These are phyloP conservation scores for Lactarius vividus DNA, from an alignment of 768 basidiomycete species.

Conservation along the genomic window DNA sequence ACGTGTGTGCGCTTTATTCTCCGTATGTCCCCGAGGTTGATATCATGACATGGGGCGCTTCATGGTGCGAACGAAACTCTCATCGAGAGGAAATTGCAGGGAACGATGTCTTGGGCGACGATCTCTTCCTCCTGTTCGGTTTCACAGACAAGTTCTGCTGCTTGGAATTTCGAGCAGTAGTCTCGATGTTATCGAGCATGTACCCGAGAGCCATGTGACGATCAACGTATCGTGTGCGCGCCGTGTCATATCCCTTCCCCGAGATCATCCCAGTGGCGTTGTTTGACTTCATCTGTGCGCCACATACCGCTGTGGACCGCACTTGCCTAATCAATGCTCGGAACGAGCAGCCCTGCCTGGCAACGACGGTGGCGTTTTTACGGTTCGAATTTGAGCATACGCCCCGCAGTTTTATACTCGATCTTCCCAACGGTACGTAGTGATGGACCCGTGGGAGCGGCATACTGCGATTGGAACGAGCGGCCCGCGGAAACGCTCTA, in stretches of 20 bases:
- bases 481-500: not conserved
- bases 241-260: not conserved
- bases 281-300: not conserved
- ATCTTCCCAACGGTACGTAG: not conserved
- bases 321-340: not conserved
- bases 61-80: too few species aligned
- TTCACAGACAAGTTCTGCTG: constrained; percentile 5
- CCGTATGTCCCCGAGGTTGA: too few species aligned
- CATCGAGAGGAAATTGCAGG: not conserved
- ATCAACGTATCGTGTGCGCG: not conserved
- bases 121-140: not conserved
- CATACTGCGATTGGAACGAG: not conserved
- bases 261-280: not conserved
- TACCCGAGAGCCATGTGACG: not conserved
- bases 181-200: too few species aligned
- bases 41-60: not conserved
- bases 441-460: not conserved
- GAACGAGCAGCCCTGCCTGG: not conserved
- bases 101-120: not conserved
- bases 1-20: not conserved
- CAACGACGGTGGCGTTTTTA: not conserved
- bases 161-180: constrained; percentile 1
- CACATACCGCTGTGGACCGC: not conserved
- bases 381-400: not conserved
- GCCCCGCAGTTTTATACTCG: too few species aligned